Percentiles rank a stretch among this genome's conserved stretches.
Conservation (phyloP, 1,284 basidiomycete species). For the Cutaneotrichosporon cavernicola region DNA sequence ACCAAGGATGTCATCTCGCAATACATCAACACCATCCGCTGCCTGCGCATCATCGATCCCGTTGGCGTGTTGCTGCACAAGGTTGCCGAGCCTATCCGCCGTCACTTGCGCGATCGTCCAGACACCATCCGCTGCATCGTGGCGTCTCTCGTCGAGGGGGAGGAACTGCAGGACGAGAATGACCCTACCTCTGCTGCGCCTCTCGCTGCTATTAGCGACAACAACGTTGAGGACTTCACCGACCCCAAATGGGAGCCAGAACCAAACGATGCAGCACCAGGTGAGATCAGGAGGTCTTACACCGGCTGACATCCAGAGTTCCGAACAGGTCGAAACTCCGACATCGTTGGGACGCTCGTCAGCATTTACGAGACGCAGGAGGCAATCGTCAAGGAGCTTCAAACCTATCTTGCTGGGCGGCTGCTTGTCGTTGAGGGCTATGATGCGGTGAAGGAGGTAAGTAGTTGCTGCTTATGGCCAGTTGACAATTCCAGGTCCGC, state of each 20-base stretch:
- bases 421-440: slow-evolving; percentile 75
- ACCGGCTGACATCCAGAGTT: slow-evolving; percentile 62
- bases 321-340: slow-evolving; percentile 78
- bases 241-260: slow-evolving; percentile 92
- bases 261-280: slow-evolving; percentile 86
- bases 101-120: slow-evolving; percentile 75
- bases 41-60: slow-evolving; percentile 84
- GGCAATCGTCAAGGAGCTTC: slow-evolving; percentile 88
- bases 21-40: slow-evolving; percentile 94
- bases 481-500: slow-evolving; percentile 61
- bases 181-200: slow-evolving; percentile 33
- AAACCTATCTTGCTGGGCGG: slow-evolving; percentile 79
- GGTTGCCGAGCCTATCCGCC: slow-evolving; percentile 83
- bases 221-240: slow-evolving; percentile 70
- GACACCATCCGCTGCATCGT: slow-evolving; percentile 92
- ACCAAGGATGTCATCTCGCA: slow-evolving; percentile 86
- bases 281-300: slow-evolving; percentile 53
- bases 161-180: slow-evolving; percentile 60
- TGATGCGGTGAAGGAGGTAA: slow-evolving; percentile 76
- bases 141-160: slow-evolving; percentile 82
- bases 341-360: slow-evolving; percentile 89
- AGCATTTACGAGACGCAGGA: slow-evolving; percentile 95
- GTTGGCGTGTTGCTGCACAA: slow-evolving; percentile 87
- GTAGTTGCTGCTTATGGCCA: slow-evolving; percentile 26
- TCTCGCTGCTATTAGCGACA: slow-evolving; percentile 65